Evolutionary conservation across 306 rosid genomes (phyloP), one percentile per base, ranked within the genome.

Genomic region (Rubus idaeus): DNA sequence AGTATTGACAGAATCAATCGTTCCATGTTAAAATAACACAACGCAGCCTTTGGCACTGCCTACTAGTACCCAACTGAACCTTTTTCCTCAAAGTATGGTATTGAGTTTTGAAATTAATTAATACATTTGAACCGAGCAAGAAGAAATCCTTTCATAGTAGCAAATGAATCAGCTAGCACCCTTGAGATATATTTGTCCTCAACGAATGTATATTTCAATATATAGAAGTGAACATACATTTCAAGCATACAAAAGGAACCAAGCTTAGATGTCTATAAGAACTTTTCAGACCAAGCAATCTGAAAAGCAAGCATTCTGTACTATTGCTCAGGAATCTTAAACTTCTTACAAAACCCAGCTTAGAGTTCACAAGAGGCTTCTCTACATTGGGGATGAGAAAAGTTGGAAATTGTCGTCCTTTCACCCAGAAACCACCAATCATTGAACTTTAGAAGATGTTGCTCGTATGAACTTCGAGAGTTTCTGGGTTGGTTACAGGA

Each of bases 1-100:
- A 82, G 91, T 53, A 82, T 91, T 0, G 77, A 79, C 74, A 84
- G 57, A 82, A 89, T 93, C 79, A 93, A 93, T 49, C 83, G 83
- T 58, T 70, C 84, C 35, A 93, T 93, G 98, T 93, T 91, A 82
- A 84, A 84, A 60, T 66, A 73, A 77, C 46, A 72, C 64, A 23
- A 45, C 52, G 68, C 20, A 30, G 35, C 5, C 12, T 42, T 35
- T 44, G 49, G 41, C 6, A 53, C 30, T 30, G 21, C 35, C 35
- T 1, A 2, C 10, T 23, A n/a, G 66, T 18, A 64, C 37, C 47
- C 20, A 41, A 7, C 18, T 58, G n/a, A 23, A 0, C 62, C 14
- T 12, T 11, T 17, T 60, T 7, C 17, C 26, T 47, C 40, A 17
- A 47, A 37, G 62, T 47, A 39, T 49, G 57, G 71, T 17, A 30